phyloP scores from a whole-genome alignment of 768 basidiomycete species.

The Suillus subalutaceus region DNA sequence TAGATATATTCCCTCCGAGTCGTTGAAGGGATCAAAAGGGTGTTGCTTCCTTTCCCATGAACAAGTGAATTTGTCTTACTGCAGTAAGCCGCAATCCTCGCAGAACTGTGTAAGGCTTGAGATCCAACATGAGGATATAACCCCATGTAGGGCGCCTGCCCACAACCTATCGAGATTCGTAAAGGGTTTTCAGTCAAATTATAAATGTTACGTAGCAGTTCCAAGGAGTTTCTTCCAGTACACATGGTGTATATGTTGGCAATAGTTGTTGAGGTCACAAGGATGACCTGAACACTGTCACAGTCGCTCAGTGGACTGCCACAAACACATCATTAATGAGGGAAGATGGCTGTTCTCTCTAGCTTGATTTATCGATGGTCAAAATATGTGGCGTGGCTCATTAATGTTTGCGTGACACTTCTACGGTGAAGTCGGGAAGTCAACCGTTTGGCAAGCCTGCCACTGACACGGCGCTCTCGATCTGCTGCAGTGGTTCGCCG shows the following conservation, averaged over 20 bases:
- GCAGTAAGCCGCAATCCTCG: not conserved
- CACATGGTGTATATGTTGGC: not conserved
- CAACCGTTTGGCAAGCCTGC: not conserved
- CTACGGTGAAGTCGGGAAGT: not conserved
- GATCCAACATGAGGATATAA: not conserved
- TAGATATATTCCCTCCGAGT: not conserved
- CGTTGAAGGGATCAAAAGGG: not conserved
- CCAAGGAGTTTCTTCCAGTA: not conserved
- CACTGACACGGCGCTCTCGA: not conserved
- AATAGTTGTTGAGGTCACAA: not conserved
- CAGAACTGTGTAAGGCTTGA: not conserved
- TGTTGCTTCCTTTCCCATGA: conserved; percentile 2
- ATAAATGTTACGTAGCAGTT: not conserved
- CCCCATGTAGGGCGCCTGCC: not conserved
- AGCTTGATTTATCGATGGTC: not conserved
- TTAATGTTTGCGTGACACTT: not conserved
- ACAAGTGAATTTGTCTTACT: not conserved
- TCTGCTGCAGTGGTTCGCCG: not conserved
- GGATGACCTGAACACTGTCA: not conserved
- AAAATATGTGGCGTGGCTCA: conserved; percentile 1
- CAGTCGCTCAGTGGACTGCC: not conserved
- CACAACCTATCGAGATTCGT: not conserved
- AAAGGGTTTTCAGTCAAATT: not conserved
- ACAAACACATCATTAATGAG: not conserved
- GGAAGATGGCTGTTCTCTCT: not conserved